Evolutionary conservation across 176 grass and related monocot genomes (phyloP), one percentile per base, ranked within the genome.

Genomic region (Bothriochloa decipiens): DNA sequence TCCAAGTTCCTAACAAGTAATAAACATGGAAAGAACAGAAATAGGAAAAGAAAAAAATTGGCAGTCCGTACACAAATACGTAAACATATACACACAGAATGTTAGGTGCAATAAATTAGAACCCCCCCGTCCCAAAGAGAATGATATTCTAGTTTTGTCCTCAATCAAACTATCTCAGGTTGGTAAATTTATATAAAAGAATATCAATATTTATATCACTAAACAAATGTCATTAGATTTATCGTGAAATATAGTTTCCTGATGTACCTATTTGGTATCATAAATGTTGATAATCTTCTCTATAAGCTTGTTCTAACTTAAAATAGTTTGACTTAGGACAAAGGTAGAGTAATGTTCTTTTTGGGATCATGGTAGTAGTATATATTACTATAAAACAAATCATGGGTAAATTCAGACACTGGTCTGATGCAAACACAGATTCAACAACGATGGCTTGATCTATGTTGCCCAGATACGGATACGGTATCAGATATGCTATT

Each of bases 81-180:
- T 14, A n/a, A 49, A 70, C 18, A 83, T 57, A 83, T 42, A 87
- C 11, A 73, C 20, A 26, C 60, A 63, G 11, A 58, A 58, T n/a
- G 20, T 58, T 63, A 27, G 10, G 23, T 63, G 20, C 22, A 10
- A 36, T 22, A 70, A 32, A 9, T 36, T n/a, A 58, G 76, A n/a
- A 2, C 8, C 20, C 53, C 53, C 8, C 53, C 1, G 20, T 58
- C 53, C 18, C 53, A 58, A 58, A n/a, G 20, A n/a, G 53, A 58
- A 58, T n/a, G 52, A 9, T 20, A 58, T n/a, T 22, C 53, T 57
- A 22, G 20, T 57, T 58, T 58, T 58, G 20, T n/a, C 2, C 53
- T 53, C 18, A 20, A 0, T n/a, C 53, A 58, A 22, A 58, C 20
- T 9, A 58, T 15, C 8, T n/a, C 20, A 58, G 53, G 22, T 58